phyloP scores from a whole-genome alignment of 129 eudicot genomes.

The Escallonia herrerae region DNA sequence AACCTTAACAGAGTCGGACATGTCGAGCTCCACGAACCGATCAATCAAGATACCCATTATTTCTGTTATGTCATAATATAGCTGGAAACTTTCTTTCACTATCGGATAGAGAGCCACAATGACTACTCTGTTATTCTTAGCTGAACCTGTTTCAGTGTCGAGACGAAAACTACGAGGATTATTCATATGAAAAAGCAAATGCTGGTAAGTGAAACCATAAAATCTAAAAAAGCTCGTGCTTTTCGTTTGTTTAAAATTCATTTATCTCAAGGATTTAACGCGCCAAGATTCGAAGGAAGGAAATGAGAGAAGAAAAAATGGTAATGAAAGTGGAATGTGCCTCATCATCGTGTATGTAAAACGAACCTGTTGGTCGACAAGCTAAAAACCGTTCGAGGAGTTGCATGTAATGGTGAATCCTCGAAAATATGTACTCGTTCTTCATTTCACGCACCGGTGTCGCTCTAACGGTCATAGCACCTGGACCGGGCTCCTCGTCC shows the following conservation, averaged over 20 bases:
- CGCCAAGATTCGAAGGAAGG: too few relatives aligned
- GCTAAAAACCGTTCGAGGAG: slow-evolving; percentile 75
- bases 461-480: slow-evolving; percentile 14
- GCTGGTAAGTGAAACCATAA: too few relatives aligned
- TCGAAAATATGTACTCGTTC: slow-evolving; percentile 33
- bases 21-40: slow-evolving; percentile 50
- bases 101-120: slow-evolving; percentile 64
- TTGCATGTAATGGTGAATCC: slow-evolving; percentile 43
- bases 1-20: slow-evolving; percentile 42
- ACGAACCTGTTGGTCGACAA: slow-evolving; percentile 64
- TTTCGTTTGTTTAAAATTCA: too few relatives aligned
- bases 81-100: slow-evolving; percentile 68
- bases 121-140: slow-evolving; percentile 59
- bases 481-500: slow-evolving; percentile 18
- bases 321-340: too few relatives aligned
- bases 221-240: too few relatives aligned
- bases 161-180: background rate
- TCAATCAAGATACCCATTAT: slow-evolving; percentile 43
- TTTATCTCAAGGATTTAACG: too few relatives aligned
- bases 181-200: too few relatives aligned
- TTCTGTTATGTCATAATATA: slow-evolving; percentile 62
- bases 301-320: too few relatives aligned
- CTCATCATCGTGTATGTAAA: background rate
- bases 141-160: slow-evolving; percentile 45
- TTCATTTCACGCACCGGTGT: slow-evolving; percentile 43